Percentiles rank a stretch among this genome's conserved stretches.
These are phyloP conservation scores for Hypoxylon sp. DNA, from an alignment of 2,329 filamentous ascomycete species.

Conservation along the genomic window DNA sequence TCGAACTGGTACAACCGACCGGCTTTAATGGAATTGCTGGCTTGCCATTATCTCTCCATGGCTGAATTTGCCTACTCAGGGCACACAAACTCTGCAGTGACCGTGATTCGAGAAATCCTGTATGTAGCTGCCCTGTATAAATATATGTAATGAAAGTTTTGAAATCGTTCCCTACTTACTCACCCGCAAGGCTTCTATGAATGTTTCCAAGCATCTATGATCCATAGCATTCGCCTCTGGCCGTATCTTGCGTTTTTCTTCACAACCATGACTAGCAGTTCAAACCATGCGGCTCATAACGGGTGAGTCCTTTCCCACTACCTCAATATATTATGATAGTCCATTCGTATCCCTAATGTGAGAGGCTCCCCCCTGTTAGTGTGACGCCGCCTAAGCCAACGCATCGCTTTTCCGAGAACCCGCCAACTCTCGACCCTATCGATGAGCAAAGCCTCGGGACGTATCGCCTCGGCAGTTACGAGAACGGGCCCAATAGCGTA, in stretches of 20 bases:
- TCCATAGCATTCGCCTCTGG: neutral
- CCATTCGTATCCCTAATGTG: neutral
- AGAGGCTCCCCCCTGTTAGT: neutral
- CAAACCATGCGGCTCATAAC: conserved; percentile 14
- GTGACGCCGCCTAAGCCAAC: conserved; percentile 4
- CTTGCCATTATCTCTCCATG: no score
- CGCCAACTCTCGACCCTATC: conserved; percentile 1
- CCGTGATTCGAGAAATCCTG: no score
- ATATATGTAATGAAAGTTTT: no score
- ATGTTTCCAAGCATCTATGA: no score
- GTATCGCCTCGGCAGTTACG: conserved; percentile 7
- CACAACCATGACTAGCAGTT: conserved; percentile 6
- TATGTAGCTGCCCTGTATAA: no score
- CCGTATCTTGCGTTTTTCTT: neutral
- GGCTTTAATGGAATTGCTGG: no score
- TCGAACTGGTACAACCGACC: no score
- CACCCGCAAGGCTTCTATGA: no score
- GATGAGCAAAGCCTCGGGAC: conserved; percentile 13
- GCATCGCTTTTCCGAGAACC: conserved; percentile 2
- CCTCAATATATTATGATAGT: neutral
- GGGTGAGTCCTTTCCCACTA: conserved; percentile 10
- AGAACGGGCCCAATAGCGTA: conserved; percentile 7
- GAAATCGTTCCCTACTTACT: no score
- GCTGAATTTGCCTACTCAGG: no score
- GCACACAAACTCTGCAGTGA: no score